phyloP scores from a whole-genome alignment of 345 rosid genomes.

The Bretschneidera sinensis region DNA sequence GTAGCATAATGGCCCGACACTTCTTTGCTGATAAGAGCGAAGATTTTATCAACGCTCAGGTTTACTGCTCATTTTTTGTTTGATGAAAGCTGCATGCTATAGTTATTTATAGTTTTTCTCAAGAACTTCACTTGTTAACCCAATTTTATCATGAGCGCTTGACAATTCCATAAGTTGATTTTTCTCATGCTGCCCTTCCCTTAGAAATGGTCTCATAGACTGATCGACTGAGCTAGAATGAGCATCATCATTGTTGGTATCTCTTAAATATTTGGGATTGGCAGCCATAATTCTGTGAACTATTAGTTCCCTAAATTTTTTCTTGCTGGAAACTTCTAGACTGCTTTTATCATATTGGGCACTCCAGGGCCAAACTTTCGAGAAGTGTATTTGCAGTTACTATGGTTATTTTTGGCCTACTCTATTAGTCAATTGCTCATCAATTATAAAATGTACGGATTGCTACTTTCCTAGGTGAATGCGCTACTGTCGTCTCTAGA shows the following conservation, averaged over 20 bases:
- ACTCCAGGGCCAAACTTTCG: not conserved
- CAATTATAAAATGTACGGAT: slow-evolving; percentile 7
- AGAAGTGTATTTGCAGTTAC: not conserved
- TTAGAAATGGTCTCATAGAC: not conserved
- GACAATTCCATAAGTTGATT: not conserved
- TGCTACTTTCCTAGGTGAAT: slow-evolving; percentile 58
- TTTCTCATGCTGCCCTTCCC: not conserved
- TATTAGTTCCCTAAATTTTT: not conserved
- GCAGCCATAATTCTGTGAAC: slow-evolving; percentile 2
- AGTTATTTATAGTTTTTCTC: slow-evolving; percentile 2
- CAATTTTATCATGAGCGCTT: not conserved
- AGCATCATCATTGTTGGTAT: not conserved
- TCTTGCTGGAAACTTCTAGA: not conserved
- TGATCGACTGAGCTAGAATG: not conserved
- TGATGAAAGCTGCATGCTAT: slow-evolving; percentile 6
- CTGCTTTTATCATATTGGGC: not conserved
- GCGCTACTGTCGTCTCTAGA: slow-evolving; percentile 86
- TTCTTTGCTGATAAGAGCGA: slow-evolving; percentile 87
- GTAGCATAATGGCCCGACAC: slow-evolving; percentile 96
- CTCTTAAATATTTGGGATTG: not conserved
- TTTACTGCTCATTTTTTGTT: slow-evolving; percentile 19
- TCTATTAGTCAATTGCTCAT: not conserved
- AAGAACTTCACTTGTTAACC: not conserved
- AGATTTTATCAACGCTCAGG: slow-evolving; percentile 92
- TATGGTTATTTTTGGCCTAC: slow-evolving; percentile 1